Conservation (phyloP, 495 filamentous ascomycete species). For the Podospora sp. region DNA sequence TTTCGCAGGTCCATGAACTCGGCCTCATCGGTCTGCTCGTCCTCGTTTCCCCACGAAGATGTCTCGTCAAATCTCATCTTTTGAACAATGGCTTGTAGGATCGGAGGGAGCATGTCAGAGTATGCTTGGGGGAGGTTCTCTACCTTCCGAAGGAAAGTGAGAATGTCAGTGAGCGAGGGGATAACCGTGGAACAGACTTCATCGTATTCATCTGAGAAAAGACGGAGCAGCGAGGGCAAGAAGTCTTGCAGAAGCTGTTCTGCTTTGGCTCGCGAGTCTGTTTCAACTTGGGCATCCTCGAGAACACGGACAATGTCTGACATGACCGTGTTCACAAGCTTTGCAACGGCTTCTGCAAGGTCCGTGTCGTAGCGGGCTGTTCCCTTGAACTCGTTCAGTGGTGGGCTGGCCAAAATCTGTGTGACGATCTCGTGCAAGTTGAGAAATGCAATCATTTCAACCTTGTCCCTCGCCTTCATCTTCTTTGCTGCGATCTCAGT, state of each 20-base stretch:
- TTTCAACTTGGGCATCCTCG: slow-evolving; percentile 53
- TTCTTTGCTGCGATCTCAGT: slow-evolving; percentile 97
- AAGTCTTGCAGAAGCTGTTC: slow-evolving; percentile 78
- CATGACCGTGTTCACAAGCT: slow-evolving; percentile 89
- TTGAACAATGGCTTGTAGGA: slow-evolving; percentile 84
- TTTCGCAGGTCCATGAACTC: slow-evolving; percentile 96
- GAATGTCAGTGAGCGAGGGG: slow-evolving; percentile 82
- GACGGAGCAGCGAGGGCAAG: slow-evolving; percentile 80
- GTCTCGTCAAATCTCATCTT: slow-evolving; percentile 99
- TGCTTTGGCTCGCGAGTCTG: slow-evolving; percentile 62
- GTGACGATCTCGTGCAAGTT: slow-evolving; percentile 80
- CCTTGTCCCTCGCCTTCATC: slow-evolving; percentile 91
- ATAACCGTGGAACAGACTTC: slow-evolving; percentile 96
- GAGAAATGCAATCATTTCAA: slow-evolving; percentile 87
- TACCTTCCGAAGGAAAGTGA: slow-evolving; percentile 83
- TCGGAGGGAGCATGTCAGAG: slow-evolving; percentile 75
- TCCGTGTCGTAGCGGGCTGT: slow-evolving; percentile 90
- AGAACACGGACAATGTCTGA: slow-evolving; percentile 82
- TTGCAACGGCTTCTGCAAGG: slow-evolving; percentile 89
- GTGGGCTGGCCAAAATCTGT: slow-evolving; percentile 77
- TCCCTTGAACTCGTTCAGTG: slow-evolving; percentile 72
- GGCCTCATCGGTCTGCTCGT: slow-evolving; percentile 95
- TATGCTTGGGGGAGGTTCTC: slow-evolving; percentile 67
- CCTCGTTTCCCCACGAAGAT: slow-evolving; percentile 89
- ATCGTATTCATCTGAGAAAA: slow-evolving; percentile 97